phyloP scores from a whole-genome alignment of 331 rosid genomes.

The Spiraea crenata region DNA sequence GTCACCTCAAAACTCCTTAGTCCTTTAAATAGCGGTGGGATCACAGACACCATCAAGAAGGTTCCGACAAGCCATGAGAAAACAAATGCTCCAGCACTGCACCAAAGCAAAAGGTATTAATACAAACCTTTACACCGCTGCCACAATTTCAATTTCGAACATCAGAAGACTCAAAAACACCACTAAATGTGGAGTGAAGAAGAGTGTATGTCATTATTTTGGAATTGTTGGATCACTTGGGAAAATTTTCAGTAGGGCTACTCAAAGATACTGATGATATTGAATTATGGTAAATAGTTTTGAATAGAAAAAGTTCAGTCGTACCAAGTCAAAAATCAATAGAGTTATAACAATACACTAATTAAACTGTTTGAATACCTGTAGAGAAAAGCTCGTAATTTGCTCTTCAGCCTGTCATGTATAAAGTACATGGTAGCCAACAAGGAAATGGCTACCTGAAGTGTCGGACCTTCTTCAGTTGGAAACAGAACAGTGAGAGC shows the following conservation, averaged over 20 bases:
- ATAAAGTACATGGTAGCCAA: slow-evolving; percentile 77
- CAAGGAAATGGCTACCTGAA: slow-evolving; percentile 88
- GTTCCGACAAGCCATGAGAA: slow-evolving; percentile 95
- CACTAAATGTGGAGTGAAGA: background rate
- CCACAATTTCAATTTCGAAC: slow-evolving; percentile 6
- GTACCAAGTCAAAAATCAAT: slow-evolving; percentile 11
- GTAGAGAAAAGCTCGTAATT: slow-evolving; percentile 63
- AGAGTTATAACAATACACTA: background rate
- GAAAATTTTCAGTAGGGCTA: background rate
- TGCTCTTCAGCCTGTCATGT: slow-evolving; percentile 80
- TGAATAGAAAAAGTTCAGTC: background rate
- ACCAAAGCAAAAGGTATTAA: slow-evolving; percentile 26
- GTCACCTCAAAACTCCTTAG: slow-evolving; percentile 85
- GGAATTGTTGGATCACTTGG: background rate
- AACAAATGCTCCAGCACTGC: slow-evolving; percentile 83
- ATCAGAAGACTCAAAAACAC: background rate
- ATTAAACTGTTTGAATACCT: slow-evolving; percentile 52
- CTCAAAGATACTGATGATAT: background rate
- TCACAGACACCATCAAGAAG: slow-evolving; percentile 93
- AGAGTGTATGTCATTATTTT: background rate
- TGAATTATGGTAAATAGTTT: background rate
- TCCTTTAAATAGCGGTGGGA: slow-evolving; percentile 87
- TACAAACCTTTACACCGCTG: background rate
- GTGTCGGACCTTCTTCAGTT: slow-evolving; percentile 97
- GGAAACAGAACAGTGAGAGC: slow-evolving; percentile 77